Percentiles rank a stretch among this genome's conserved stretches.
Conservation (phyloP, 1,139 yeast species). For the Groenewaldozyma auringiensis region DNA sequence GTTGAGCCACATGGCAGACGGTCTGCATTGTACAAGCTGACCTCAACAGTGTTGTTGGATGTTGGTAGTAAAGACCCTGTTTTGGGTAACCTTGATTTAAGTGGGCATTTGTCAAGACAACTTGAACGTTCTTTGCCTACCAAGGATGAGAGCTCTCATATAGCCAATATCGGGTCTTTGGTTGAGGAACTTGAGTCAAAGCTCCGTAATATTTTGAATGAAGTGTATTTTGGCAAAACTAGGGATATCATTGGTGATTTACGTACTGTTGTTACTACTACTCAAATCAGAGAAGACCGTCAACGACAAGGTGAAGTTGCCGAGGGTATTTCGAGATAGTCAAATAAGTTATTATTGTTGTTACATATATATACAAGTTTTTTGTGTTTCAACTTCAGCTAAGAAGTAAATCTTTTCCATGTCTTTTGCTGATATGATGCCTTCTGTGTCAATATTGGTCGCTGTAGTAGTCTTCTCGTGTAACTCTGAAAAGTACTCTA, state of each 20-base stretch:
- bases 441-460: too few species aligned
- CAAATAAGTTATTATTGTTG: background rate
- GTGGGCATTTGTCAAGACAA: slow-evolving; percentile 79
- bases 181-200: slow-evolving; percentile 86
- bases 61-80: slow-evolving; percentile 34
- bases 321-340: slow-evolving; percentile 24
- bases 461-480: too few species aligned
- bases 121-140: slow-evolving; percentile 44
- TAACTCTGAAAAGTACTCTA: background rate
- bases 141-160: slow-evolving; percentile 54
- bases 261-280: slow-evolving; percentile 38
- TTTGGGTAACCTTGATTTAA: slow-evolving; percentile 44
- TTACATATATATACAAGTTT: background rate
- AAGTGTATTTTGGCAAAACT: slow-evolving; percentile 92
- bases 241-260: slow-evolving; percentile 75
- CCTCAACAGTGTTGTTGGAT: slow-evolving; percentile 83
- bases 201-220: slow-evolving; percentile 79
- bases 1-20: slow-evolving; percentile 44
- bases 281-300: slow-evolving; percentile 27
- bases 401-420: too few species aligned
- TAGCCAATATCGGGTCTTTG: slow-evolving; percentile 75
- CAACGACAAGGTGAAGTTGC: slow-evolving; percentile 27
- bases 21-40: slow-evolving; percentile 59
- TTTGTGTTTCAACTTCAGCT: background rate
- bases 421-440: too few species aligned